Evolutionary conservation across 1,284 basidiomycete species (phyloP).

Genomic region (Ceratobasidium sp.): DNA sequence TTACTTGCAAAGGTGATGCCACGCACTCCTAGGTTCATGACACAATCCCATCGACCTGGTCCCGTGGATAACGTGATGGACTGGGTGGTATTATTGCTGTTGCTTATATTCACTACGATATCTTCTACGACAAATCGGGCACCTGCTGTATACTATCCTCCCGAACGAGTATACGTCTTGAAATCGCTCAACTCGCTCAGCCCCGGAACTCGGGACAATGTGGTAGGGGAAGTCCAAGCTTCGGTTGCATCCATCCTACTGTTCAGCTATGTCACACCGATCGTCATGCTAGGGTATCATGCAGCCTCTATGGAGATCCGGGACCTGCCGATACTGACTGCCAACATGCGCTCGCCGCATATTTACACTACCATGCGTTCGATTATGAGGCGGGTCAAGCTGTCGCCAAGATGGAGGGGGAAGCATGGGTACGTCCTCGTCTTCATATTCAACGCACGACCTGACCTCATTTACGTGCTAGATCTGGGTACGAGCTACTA

Average conservation of each 20-base stretch:
- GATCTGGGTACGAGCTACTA: constrained; percentile 67
- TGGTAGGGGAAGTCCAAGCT: constrained; percentile 61
- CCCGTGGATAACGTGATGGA: constrained; percentile 20
- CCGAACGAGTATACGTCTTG: constrained; percentile 73
- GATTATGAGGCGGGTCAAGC: constrained; percentile 52
- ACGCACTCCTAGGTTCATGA: constrained; percentile 13
- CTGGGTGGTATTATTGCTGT: constrained; percentile 17
- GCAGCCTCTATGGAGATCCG: constrained; percentile 79
- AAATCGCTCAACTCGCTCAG: constrained; percentile 60
- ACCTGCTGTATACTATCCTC: constrained; percentile 74
- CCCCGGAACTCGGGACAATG: constrained; percentile 69
- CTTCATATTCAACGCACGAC: background rate
- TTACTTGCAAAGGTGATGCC: constrained; percentile 24
- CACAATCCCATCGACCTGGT: constrained; percentile 19
- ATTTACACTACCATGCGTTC: constrained; percentile 61
- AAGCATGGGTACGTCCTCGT: constrained; percentile 36
- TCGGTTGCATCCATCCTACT: constrained; percentile 68
- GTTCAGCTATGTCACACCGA: constrained; percentile 84
- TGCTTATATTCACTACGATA: constrained; percentile 54
- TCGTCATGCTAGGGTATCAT: constrained; percentile 79
- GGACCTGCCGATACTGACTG: constrained; percentile 80
- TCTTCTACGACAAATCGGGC: constrained; percentile 70
- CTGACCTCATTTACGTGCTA: constrained; percentile 44
- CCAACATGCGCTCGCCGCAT: constrained; percentile 68
- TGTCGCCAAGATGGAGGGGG: constrained; percentile 45